Evolutionary conservation across 768 basidiomycete genomes (phyloP).

Genomic region (Xerocomus brunneocitrinus): DNA sequence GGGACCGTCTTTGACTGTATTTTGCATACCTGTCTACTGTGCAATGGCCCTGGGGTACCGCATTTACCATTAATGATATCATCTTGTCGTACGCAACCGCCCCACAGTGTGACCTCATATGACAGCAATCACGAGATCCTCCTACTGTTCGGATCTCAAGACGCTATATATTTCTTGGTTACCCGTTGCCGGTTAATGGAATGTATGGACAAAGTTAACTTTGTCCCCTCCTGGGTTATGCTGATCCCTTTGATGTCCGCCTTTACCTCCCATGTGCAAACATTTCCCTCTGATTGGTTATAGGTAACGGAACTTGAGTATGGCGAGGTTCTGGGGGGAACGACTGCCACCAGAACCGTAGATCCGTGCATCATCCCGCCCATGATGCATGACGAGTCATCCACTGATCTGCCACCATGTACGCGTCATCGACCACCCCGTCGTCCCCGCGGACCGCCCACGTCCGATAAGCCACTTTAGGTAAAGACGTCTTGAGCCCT

Average conservation of each 20-base stretch:
- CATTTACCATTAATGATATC: background rate
- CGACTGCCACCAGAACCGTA: background rate
- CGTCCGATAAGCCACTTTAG: too few species aligned
- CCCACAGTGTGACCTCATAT: background rate
- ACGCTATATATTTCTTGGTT: background rate
- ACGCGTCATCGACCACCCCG: too few species aligned
- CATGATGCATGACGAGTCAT: too few species aligned
- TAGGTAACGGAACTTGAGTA: too few species aligned
- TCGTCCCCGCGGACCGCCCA: background rate
- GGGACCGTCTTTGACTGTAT: background rate
- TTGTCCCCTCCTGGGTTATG: background rate
- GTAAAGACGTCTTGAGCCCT: too few species aligned
- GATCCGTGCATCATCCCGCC: background rate
- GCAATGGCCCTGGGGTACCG: background rate
- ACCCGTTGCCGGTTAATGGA: background rate
- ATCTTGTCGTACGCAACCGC: background rate
- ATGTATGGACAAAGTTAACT: background rate
- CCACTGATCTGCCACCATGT: background rate
- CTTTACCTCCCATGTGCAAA: background rate
- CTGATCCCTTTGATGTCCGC: background rate
- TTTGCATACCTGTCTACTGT: background rate
- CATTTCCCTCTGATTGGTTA: too few species aligned
- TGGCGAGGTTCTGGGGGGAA: too few species aligned
- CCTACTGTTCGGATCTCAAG: background rate
- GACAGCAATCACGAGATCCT: background rate